phyloP scores from a whole-genome alignment of 2,329 filamentous ascomycete genomes.

The Zalaria obscura region DNA sequence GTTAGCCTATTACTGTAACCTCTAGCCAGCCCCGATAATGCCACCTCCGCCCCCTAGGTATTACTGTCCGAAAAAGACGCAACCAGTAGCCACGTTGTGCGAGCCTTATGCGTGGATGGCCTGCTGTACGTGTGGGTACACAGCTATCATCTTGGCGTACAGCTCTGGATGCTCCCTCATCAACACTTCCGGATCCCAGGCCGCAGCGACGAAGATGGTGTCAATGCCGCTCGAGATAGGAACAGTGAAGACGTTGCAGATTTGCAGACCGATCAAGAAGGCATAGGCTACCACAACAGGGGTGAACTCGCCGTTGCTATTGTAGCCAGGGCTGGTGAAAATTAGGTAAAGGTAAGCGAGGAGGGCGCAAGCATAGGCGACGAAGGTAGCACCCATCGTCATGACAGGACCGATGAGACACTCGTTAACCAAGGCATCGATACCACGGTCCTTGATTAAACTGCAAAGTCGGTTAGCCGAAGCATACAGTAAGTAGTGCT shows the following conservation, averaged over 20 bases:
- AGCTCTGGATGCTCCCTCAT: constrained; percentile 70
- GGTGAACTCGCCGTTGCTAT: constrained; percentile 52
- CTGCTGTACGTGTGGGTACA: constrained; percentile 69
- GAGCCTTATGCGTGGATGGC: constrained; percentile 9
- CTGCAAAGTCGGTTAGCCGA: constrained; percentile 13
- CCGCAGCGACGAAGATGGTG: constrained; percentile 74
- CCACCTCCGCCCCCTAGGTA: too few species aligned
- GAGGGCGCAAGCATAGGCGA: constrained; percentile 69
- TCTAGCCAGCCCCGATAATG: too few species aligned
- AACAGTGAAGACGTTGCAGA: constrained; percentile 79
- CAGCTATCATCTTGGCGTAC: constrained; percentile 61
- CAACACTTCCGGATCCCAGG: constrained; percentile 51
- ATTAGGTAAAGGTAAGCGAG: constrained; percentile 77
- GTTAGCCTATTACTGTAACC: too few species aligned
- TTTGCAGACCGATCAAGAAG: constrained; percentile 81
- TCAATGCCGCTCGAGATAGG: constrained; percentile 81
- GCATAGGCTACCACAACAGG: constrained; percentile 69
- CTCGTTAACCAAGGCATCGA: constrained; percentile 82
- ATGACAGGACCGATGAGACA: constrained; percentile 50
- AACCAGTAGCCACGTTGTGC: too few species aligned
- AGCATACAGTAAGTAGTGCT: neutral
- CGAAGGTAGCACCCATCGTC: constrained; percentile 55
- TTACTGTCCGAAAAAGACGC: too few species aligned
- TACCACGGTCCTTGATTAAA: constrained; percentile 83
- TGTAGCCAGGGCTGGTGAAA: constrained; percentile 71